These are phyloP conservation scores for Kwoniella shivajii DNA, from an alignment of 1,284 basidiomycete genomes.

Conservation along the genomic window DNA sequence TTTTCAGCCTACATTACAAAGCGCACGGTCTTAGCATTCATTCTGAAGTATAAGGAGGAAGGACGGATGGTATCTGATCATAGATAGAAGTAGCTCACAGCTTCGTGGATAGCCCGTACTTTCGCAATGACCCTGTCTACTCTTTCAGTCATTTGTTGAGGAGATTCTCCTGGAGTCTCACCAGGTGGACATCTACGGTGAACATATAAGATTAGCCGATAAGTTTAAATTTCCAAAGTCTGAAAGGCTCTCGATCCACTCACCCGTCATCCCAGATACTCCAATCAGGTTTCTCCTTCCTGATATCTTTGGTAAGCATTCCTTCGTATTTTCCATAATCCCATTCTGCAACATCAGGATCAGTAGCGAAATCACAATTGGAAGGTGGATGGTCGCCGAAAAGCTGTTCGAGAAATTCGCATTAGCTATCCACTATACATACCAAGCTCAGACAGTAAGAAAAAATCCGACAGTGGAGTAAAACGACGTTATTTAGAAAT, in stretches of 20 bases:
- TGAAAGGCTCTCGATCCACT: conserved; percentile 31
- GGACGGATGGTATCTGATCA: too few species aligned
- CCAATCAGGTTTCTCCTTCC: conserved; percentile 68
- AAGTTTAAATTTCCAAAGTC: neutral
- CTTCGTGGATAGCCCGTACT: conserved; percentile 72
- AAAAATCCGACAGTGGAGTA: too few species aligned
- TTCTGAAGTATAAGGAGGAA: neutral
- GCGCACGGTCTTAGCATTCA: neutral
- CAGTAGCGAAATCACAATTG: conserved; percentile 39
- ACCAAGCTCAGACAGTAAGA: too few species aligned
- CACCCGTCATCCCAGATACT: conserved; percentile 80
- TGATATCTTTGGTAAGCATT: conserved; percentile 71
- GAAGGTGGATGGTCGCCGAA: conserved; percentile 44
- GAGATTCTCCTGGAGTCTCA: conserved; percentile 71
- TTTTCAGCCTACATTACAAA: conserved; percentile 26
- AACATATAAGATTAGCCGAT: neutral
- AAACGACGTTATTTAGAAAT: too few species aligned
- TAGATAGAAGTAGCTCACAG: conserved; percentile 58
- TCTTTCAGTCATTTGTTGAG: conserved; percentile 72
- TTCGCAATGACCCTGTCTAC: conserved; percentile 75
- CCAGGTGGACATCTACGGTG: conserved; percentile 68
- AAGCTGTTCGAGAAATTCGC: conserved; percentile 27
- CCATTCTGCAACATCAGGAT: conserved; percentile 65
- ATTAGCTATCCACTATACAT: neutral
- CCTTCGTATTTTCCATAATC: conserved; percentile 92